phyloP scores from a whole-genome alignment of 306 rosid species.

The Gillenia trifoliata region DNA sequence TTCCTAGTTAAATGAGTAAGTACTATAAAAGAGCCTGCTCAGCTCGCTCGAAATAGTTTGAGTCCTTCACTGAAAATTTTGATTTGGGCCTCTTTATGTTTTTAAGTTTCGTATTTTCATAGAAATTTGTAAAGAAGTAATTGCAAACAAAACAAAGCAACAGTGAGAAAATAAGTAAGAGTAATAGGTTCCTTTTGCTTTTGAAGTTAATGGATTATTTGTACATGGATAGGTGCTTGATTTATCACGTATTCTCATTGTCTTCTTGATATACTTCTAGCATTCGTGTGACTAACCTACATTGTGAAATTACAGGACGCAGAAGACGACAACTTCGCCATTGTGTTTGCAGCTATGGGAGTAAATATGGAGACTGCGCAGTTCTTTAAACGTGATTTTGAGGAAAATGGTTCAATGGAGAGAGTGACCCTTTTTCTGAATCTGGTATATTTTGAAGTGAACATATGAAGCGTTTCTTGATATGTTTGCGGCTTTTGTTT shows the following conservation, averaged over 20 bases:
- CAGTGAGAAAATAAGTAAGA: not conserved
- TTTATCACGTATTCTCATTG: not conserved
- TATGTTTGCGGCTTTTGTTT: not conserved
- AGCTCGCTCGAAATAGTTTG: not conserved
- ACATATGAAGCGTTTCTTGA: not conserved
- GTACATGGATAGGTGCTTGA: not conserved
- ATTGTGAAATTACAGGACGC: constrained; percentile 47
- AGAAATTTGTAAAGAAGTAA: not conserved
- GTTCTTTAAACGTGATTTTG: constrained; percentile 97
- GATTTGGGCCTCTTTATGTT: not conserved
- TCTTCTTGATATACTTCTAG: not conserved
- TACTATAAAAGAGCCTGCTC: not conserved
- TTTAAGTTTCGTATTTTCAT: not conserved
- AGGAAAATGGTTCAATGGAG: constrained; percentile 99
- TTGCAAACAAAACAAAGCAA: not conserved
- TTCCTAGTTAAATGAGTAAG: not conserved
- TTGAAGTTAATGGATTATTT: not conserved
- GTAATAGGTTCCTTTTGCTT: not conserved
- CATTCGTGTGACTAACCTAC: not conserved
- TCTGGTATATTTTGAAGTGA: constrained; percentile 52
- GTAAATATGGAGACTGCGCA: constrained; percentile 99
- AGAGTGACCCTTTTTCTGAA: constrained; percentile 98
- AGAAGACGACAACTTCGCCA: constrained; percentile 95
- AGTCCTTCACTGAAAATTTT: not conserved
- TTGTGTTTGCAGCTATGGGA: constrained; percentile 99